Conservation (phyloP, 495 filamentous ascomycete species). For the Elasticomyces elasticus region DNA sequence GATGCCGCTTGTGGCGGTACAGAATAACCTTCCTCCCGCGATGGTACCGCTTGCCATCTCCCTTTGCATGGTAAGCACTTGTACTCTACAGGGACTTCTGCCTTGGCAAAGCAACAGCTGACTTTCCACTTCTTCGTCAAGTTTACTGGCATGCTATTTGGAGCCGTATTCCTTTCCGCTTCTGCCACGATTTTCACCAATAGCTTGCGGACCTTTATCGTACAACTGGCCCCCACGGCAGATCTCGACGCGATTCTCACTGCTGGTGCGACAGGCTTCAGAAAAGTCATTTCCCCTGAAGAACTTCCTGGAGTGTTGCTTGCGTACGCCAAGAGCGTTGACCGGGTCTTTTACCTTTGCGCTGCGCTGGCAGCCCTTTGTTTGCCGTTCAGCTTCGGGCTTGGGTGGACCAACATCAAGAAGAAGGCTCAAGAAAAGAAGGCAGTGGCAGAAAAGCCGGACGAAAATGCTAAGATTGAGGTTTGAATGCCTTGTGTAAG, state of each 20-base stretch:
- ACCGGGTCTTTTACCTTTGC: constrained; percentile 19
- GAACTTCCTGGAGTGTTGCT: constrained; percentile 32
- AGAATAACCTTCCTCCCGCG: constrained; percentile 20
- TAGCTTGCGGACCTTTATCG: constrained; percentile 18
- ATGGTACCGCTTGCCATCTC: constrained; percentile 28
- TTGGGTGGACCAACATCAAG: constrained; percentile 14
- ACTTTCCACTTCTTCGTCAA: too few relatives aligned
- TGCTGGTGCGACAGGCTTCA: constrained; percentile 34
- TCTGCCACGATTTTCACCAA: constrained; percentile 30
- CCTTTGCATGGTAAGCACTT: too few relatives aligned
- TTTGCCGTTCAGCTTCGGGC: constrained; percentile 2
- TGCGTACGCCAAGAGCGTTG: constrained; percentile 36
- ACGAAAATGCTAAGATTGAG: background rate
- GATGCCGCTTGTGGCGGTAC: constrained; percentile 38
- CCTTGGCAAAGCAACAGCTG: too few relatives aligned
- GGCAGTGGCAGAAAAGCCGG: background rate
- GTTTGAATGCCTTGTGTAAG: too few relatives aligned
- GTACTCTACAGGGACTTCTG: too few relatives aligned
- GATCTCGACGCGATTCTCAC: constrained; percentile 25
- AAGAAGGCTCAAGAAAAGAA: constrained; percentile 2
- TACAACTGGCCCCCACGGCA: constrained; percentile 25
- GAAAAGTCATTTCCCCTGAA: constrained; percentile 24
- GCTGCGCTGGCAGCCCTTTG: constrained; percentile 4
- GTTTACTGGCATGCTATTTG: constrained; percentile 29
- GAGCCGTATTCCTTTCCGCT: constrained; percentile 28